phyloP scores from a whole-genome alignment of 2,329 filamentous ascomycete genomes.

The Paramyrothecium roridum region DNA sequence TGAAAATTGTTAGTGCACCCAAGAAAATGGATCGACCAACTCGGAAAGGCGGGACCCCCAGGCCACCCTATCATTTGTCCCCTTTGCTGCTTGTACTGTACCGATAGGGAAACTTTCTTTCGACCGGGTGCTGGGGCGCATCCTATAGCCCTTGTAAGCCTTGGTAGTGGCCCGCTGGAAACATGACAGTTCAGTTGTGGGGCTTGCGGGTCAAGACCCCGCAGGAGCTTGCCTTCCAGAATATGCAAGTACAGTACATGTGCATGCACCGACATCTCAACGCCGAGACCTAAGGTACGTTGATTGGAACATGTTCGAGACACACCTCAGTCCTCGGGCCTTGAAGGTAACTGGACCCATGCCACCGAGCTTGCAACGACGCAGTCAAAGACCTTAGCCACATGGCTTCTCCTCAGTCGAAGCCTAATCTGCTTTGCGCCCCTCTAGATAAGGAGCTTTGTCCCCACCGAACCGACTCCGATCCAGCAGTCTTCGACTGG shows the following conservation, averaged over 20 bases:
- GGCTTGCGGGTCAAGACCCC: not conserved
- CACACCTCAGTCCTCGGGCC: no score
- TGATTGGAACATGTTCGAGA: not conserved
- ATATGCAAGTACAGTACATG: not conserved
- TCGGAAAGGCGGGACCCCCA: not conserved
- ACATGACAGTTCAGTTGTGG: not conserved
- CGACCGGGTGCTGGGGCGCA: no score
- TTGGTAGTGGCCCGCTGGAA: not conserved
- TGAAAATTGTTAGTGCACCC: not conserved
- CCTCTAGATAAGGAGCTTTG: no score
- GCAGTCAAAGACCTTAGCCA: no score
- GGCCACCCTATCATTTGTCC: not conserved
- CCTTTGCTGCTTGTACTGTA: not conserved
- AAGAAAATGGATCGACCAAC: not conserved
- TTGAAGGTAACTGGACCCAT: no score
- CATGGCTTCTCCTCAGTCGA: no score
- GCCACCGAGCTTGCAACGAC: no score
- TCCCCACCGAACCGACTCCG: no score
- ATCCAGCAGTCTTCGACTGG: no score
- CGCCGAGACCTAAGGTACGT: not conserved
- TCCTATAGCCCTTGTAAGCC: no score
- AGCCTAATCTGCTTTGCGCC: no score
- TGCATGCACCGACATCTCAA: not conserved
- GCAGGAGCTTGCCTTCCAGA: not conserved
- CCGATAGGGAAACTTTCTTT: not conserved